Evolutionary conservation across 345 rosid species (phyloP), one percentile per base, ranked within the genome.

Genomic region (Cardamine occulta): DNA sequence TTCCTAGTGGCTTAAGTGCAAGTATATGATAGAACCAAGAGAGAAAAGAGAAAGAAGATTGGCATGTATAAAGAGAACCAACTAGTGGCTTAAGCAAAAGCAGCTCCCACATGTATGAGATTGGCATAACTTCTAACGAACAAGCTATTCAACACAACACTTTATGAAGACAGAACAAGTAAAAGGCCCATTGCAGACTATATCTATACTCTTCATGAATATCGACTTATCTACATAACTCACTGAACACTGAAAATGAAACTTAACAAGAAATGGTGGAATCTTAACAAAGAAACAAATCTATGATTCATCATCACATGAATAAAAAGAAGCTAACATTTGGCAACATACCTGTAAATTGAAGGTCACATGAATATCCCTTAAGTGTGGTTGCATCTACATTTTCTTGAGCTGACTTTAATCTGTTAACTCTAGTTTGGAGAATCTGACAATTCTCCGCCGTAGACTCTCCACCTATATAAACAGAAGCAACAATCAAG

Each of bases 371-470:
- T 6, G 97, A 91, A 69, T 86, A 94, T 29, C 86, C 84, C 85
- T 80, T 86, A 73, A 94, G 82, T 59, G 63, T 76, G 40, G 82
- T 62, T 1, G 77, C 54, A 81, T 89, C 95, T 37, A 88, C 63
- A 44, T 68, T 63, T 42, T 85, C 87, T 77, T 84, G 86, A 83
- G 85, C 86, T 14, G 96, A 84, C 77, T 93, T 93, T 18, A 74
- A 81, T 80, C 88, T 84, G 74, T 93, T 93, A 15, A 94, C 97
- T 79, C 93, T 82, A 24, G 93, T 89, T 79, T 93, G 97, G 79
- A 91, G 96, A 74, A 91, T 87, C 86, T 91, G 98, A 70, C 97
- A 94, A 79, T 91, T 91, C 6, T 87, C 93, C 2, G 70, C 83
- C 3, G 78, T 83, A 4, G 97, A 91, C 44, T 94, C 97, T 60